Evolutionary conservation across 2,329 filamentous ascomycete species (phyloP).

Genomic region (Metarhizium album): DNA sequence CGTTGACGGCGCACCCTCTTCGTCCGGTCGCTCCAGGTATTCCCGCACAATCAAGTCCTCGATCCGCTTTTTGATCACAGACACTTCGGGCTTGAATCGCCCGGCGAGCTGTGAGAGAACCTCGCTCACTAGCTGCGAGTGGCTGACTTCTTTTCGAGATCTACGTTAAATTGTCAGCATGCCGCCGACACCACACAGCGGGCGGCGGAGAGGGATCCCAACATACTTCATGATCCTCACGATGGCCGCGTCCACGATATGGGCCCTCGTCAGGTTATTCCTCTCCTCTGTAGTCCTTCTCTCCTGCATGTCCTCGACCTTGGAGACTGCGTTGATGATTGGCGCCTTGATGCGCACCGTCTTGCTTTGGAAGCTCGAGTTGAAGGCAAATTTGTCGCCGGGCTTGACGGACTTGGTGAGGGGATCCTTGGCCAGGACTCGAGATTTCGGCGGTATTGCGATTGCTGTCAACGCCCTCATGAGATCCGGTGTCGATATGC

Average conservation of each 20-base stretch:
- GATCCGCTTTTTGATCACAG: conserved; percentile 71
- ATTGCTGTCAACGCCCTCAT: conserved; percentile 70
- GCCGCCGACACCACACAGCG: background rate
- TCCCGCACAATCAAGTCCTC: conserved; percentile 68
- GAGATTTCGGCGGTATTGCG: conserved; percentile 71
- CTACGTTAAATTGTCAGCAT: conserved; percentile 26
- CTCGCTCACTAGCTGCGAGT: conserved; percentile 60
- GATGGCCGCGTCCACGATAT: conserved; percentile 65
- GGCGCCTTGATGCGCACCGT: conserved; percentile 83
- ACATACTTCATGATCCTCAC: conserved; percentile 80
- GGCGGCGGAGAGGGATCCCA: too few species aligned
- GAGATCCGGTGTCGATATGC: conserved; percentile 65
- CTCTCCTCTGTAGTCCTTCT: conserved; percentile 63
- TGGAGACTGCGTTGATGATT: conserved; percentile 69
- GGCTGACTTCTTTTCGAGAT: conserved; percentile 61
- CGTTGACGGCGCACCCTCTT: conserved; percentile 51
- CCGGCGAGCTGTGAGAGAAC: conserved; percentile 57
- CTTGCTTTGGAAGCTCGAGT: conserved; percentile 70
- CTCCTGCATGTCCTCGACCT: conserved; percentile 66
- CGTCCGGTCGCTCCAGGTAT: conserved; percentile 61
- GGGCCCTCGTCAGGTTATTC: conserved; percentile 60
- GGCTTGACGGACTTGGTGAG: conserved; percentile 66
- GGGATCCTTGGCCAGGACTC: conserved; percentile 71
- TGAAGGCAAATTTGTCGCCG: conserved; percentile 73
- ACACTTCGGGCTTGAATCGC: conserved; percentile 66